These are phyloP conservation scores for Rasamsonia emersonii DNA, from an alignment of 2,329 filamentous ascomycete species.

Conservation along the genomic window DNA sequence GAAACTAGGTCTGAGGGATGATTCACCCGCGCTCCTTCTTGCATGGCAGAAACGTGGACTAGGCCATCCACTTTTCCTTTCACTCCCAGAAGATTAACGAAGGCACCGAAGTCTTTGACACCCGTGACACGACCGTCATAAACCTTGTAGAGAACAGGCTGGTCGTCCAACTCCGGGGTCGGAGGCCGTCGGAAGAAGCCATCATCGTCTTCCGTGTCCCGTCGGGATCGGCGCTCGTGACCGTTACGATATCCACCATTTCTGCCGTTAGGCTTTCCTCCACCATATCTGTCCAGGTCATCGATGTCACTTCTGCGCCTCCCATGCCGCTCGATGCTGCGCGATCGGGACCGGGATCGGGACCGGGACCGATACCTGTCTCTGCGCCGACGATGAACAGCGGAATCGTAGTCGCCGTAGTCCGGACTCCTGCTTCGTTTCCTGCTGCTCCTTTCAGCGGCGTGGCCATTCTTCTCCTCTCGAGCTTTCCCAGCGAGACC, in stretches of 20 bases:
- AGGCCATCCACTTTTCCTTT: constrained; percentile 84
- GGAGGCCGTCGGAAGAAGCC: constrained; percentile 59
- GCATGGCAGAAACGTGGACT: constrained; percentile 86
- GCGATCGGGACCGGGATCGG: constrained; percentile 43
- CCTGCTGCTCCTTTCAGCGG: constrained; percentile 32
- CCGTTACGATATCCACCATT: constrained; percentile 33
- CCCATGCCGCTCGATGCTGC: constrained; percentile 29
- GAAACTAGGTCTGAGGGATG: constrained; percentile 83
- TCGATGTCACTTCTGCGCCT: constrained; percentile 47
- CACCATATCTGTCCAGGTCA: constrained; percentile 46
- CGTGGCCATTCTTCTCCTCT: constrained; percentile 24
- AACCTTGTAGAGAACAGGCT: constrained; percentile 72
- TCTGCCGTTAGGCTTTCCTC: constrained; percentile 30
- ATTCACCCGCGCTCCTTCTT: constrained; percentile 75
- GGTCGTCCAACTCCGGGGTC: constrained; percentile 68
- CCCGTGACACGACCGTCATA: constrained; percentile 87
- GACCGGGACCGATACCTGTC: constrained; percentile 24
- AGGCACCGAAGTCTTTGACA: constrained; percentile 90
- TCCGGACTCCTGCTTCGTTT: constrained; percentile 49
- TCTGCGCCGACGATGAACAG: constrained; percentile 32
- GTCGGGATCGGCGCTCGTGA: constrained; percentile 33
- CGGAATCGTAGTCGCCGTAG: constrained; percentile 40
- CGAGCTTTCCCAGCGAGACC: constrained; percentile 62
- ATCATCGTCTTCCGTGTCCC: constrained; percentile 36
- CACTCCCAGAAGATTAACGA: constrained; percentile 84